These are phyloP conservation scores for Phytophthora tentaculata DNA, from an alignment of 352 stramenopile species.

Conservation along the genomic window DNA sequence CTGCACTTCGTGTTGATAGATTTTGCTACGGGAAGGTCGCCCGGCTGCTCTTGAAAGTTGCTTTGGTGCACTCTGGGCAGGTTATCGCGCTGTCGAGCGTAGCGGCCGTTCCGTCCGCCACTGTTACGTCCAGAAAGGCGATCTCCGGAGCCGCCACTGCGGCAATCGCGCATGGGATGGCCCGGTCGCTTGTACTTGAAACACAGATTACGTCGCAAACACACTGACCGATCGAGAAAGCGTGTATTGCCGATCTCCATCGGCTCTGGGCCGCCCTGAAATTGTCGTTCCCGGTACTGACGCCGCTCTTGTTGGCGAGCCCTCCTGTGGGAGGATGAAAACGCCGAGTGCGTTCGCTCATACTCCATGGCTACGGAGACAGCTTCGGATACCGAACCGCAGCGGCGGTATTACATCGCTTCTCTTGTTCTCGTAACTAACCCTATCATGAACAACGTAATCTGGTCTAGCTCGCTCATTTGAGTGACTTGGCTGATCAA, in stretches of 20 bases:
- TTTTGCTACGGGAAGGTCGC: background rate
- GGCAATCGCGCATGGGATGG: background rate
- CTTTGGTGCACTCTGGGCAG: background rate
- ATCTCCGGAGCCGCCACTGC: background rate
- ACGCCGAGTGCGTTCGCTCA: too few relatives aligned
- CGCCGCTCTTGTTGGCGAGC: too few relatives aligned
- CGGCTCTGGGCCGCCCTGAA: background rate
- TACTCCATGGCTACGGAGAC: too few relatives aligned
- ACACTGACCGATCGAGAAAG: slow-evolving; percentile 6
- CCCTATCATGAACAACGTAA: background rate
- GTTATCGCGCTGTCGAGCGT: background rate
- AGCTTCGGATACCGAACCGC: too few relatives aligned
- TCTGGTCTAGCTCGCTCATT: background rate
- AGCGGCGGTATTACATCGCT: too few relatives aligned
- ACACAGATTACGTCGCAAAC: slow-evolving; percentile 2
- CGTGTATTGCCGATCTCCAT: slow-evolving; percentile 18
- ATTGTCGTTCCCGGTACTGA: background rate
- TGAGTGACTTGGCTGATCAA: background rate
- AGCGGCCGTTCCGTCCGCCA: background rate
- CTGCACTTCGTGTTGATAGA: too few relatives aligned
- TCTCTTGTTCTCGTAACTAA: too few relatives aligned
- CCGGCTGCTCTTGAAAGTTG: background rate
- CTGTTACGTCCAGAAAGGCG: background rate
- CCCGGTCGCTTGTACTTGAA: slow-evolving; percentile 3
- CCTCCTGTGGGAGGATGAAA: too few relatives aligned